These are phyloP conservation scores for Diaporthe nobilis DNA, from an alignment of 2,329 filamentous ascomycete species.

Conservation along the genomic window DNA sequence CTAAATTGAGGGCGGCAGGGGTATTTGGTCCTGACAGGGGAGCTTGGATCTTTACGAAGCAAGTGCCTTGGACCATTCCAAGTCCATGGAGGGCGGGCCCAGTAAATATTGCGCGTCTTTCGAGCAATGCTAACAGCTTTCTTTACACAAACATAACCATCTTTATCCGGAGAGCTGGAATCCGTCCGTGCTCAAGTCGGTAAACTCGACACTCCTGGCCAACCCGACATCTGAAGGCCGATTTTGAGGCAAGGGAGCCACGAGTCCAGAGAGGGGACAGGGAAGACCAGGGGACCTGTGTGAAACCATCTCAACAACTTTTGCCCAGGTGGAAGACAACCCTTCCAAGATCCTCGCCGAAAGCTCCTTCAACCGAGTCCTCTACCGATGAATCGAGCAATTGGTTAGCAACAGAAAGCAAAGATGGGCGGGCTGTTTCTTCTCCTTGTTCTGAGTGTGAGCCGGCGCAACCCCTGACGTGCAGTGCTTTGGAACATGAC, in stretches of 20 bases:
- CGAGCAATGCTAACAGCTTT: neutral
- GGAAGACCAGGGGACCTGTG: conserved; percentile 1
- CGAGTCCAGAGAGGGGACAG: neutral
- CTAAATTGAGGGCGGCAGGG: conserved; percentile 20
- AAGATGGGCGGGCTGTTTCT: conserved; percentile 52
- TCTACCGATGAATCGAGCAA: conserved; percentile 33
- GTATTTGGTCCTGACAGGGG: neutral
- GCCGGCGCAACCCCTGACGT: conserved; percentile 46
- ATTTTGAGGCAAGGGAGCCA: conserved; percentile 12
- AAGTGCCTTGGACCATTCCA: conserved; percentile 18
- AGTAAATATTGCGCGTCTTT: conserved; percentile 19
- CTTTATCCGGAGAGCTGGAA: neutral
- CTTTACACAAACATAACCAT: neutral
- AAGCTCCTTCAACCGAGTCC: neutral
- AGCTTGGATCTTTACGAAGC: conserved; percentile 29
- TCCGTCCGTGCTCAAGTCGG: neutral
- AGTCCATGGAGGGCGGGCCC: neutral
- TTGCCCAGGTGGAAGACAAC: conserved; percentile 3
- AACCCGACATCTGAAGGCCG: neutral
- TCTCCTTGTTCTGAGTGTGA: conserved; percentile 51
- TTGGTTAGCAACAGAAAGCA: conserved; percentile 25
- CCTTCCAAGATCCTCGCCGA: neutral
- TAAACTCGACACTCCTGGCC: neutral
- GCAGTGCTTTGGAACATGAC: conserved; percentile 9
- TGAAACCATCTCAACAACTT: conserved; percentile 28